Evolutionary conservation across 208 protist species (phyloP).

Genomic region (Entamoeba histolytica): DNA sequence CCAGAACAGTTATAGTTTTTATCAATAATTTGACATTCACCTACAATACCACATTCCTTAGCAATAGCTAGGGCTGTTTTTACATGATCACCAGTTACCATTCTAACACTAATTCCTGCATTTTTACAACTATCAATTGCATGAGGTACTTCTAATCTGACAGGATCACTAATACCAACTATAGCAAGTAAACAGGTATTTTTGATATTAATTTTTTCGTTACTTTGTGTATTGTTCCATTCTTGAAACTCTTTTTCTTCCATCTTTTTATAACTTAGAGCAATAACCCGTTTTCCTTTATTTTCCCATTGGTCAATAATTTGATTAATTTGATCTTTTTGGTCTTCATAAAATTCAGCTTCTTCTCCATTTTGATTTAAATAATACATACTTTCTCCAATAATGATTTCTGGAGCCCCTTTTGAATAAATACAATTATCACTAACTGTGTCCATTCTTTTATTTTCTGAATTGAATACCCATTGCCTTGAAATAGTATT

Average conservation of each 20-base stretch:
- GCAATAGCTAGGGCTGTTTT: conserved; percentile 49
- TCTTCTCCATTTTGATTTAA: conserved; percentile 19
- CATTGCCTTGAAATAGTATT: background rate
- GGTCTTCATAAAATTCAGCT: background rate
- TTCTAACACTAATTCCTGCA: conserved; percentile 58
- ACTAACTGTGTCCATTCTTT: conserved; percentile 31
- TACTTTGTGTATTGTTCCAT: background rate
- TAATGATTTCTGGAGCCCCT: conserved; percentile 61
- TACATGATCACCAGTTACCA: conserved; percentile 63
- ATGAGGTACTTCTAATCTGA: background rate
- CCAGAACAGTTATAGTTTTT: background rate
- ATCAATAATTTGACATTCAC: background rate
- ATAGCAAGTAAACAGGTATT: background rate
- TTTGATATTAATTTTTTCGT: background rate
- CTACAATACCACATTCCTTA: conserved; percentile 41
- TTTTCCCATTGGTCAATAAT: background rate
- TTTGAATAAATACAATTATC: conserved; percentile 42
- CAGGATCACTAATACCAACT: conserved; percentile 3
- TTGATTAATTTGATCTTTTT: background rate
- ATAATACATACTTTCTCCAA: conserved; percentile 43
- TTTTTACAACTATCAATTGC: conserved; percentile 37
- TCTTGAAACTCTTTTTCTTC: background rate
- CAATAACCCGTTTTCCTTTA: background rate
- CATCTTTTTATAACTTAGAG: background rate
- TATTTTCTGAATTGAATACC: conserved; percentile 35